These are phyloP conservation scores for Westerdykella aurantiaca DNA, from an alignment of 2,329 filamentous ascomycete species.

Conservation along the genomic window DNA sequence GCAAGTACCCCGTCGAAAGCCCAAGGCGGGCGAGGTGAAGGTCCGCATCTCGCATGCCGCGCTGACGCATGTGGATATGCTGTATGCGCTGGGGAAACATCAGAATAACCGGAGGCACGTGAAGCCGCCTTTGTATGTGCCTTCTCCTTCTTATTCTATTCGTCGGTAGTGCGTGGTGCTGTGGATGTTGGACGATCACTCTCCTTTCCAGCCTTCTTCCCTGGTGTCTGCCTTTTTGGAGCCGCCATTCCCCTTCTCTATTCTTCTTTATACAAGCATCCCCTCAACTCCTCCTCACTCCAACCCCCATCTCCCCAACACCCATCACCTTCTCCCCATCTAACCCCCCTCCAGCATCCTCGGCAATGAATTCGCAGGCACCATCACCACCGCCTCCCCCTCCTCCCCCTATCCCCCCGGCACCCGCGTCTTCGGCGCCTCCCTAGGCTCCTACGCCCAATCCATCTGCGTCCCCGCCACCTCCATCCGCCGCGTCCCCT, in stretches of 20 bases:
- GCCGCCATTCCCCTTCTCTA: not conserved
- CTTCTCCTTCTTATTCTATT: too few relatives aligned
- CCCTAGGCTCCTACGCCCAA: constrained; percentile 50
- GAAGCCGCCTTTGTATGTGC: constrained; percentile 47
- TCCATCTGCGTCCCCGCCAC: constrained; percentile 42
- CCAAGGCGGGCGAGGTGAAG: constrained; percentile 36
- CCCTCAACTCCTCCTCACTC: not conserved
- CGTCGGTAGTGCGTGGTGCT: too few relatives aligned
- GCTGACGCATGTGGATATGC: constrained; percentile 56
- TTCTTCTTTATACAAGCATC: too few relatives aligned
- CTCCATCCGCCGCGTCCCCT: constrained; percentile 43
- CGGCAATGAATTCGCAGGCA: constrained; percentile 57
- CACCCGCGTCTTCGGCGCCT: constrained; percentile 51
- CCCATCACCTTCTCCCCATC: not conserved
- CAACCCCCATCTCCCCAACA: not conserved
- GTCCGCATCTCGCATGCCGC: constrained; percentile 51
- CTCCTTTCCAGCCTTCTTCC: too few relatives aligned
- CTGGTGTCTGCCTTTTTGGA: too few relatives aligned
- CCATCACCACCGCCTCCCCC: constrained; percentile 40
- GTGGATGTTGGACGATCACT: too few relatives aligned
- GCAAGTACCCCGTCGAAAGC: constrained; percentile 25
- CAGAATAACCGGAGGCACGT: constrained; percentile 56
- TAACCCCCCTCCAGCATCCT: constrained; percentile 34
- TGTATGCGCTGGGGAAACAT: constrained; percentile 52
- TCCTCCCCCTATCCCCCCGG: constrained; percentile 39